Evolutionary conservation across 169 alveolate species (phyloP), one percentile per base, ranked within the genome.

Genomic region (Cystoisospora suis): DNA sequence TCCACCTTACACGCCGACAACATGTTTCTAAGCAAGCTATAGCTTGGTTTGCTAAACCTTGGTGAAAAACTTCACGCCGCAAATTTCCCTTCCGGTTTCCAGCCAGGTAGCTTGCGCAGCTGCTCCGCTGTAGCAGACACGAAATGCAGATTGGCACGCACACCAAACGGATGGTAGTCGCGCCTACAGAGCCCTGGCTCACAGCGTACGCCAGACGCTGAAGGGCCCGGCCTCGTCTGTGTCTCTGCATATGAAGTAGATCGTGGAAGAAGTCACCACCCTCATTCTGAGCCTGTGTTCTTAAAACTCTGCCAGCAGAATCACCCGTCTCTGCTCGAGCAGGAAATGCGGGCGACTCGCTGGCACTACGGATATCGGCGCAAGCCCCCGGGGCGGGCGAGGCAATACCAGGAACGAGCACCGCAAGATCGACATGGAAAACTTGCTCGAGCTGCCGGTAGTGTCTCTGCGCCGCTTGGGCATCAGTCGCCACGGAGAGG

Each of bases 201-300:
- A 81, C 90, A 27, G 93, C 93, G 53, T 53, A 47, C 9, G 90
- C 45, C 7, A 90, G 79, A 3, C 87, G 93, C 81, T 90, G 93
- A 2, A 90, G 38, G 40, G 90, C 93, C 32, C 90, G 36, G 32
- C 90, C 90, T 29, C 88, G 87, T n/a, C 93, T 46, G 70, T 90
- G 93, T 34, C 81, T 40, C 69, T 90, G 93, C 90, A 90, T 70
- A 45, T 90, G 93, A 59, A 90, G 79, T 75, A 90, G 45, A 36
- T 90, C 93, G 32, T 40, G 49, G 80, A 90, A 65, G 27, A 90
- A 65, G 70, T 90, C 93, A 17, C 93, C 93, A 12, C 90, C 93
- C 36, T 40, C 92, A 17, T 88, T 75, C 44, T 70, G 87, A 42
- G 47, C 86, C 61, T 53, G 45, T 86, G 81, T 15, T 69, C 86